These are phyloP conservation scores for Gynandropsis gynandra DNA, from an alignment of 345 rosid genomes.

Conservation along the genomic window DNA sequence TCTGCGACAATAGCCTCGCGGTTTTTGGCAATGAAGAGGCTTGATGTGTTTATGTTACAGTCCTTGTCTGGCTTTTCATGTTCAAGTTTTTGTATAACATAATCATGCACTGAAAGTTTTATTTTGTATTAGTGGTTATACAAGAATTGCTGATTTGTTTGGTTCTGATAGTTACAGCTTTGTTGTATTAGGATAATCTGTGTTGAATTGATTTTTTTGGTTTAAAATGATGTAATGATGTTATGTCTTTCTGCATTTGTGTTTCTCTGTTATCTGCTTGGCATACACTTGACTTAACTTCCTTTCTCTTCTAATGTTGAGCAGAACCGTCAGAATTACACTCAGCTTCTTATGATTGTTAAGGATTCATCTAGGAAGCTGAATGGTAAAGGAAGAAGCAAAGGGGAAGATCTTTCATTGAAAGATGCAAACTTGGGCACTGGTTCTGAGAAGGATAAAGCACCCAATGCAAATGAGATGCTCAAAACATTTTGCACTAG, in stretches of 20 bases:
- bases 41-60: too few species aligned
- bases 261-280: not conserved
- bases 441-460: constrained; percentile 40
- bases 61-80: too few species aligned
- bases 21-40: too few species aligned
- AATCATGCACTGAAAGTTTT: too few species aligned
- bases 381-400: constrained; percentile 59
- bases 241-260: not conserved
- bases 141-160: too few species aligned
- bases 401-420: constrained; percentile 38
- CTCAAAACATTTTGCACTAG: constrained; percentile 60
- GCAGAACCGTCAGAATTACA: constrained; percentile 72
- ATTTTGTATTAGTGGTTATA: too few species aligned
- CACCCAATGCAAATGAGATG: constrained; percentile 36
- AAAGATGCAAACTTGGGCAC: constrained; percentile 44
- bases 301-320: constrained; percentile 10
- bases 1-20: too few species aligned
- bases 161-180: too few species aligned
- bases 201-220: not conserved
- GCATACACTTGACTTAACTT: not conserved
- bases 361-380: constrained; percentile 36
- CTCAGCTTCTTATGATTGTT: constrained; percentile 41
- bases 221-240: not conserved
- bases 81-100: too few species aligned
- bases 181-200: too few species aligned